phyloP scores from a whole-genome alignment of 495 filamentous ascomycete genomes.

The Haplographium delicatum region DNA sequence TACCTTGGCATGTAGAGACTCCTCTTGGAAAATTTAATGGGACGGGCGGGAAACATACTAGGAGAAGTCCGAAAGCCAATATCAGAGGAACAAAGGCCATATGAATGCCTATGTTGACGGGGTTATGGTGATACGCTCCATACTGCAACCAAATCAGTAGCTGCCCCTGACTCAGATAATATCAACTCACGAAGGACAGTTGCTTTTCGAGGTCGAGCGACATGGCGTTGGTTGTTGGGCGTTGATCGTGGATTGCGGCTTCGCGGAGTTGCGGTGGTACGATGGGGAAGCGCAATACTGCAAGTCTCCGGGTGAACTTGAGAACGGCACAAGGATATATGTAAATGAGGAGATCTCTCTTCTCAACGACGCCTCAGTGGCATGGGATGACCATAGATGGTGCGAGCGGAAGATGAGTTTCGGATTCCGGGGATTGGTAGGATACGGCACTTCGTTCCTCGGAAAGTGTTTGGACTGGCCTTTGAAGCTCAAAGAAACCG shows the following conservation, averaged over 20 bases:
- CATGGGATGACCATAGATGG: too few species aligned
- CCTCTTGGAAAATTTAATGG: slow-evolving; percentile 1
- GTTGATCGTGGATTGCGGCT: neutral
- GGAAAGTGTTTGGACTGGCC: too few species aligned
- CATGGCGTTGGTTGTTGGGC: slow-evolving; percentile 22
- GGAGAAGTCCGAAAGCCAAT: slow-evolving; percentile 69
- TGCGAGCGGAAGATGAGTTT: neutral
- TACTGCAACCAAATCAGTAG: slow-evolving; percentile 53
- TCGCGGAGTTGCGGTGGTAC: too few species aligned
- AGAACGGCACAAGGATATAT: too few species aligned
- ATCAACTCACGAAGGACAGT: slow-evolving; percentile 37
- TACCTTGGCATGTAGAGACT: slow-evolving; percentile 1
- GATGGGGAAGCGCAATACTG: too few species aligned
- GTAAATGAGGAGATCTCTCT: too few species aligned
- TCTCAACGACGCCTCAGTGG: too few species aligned
- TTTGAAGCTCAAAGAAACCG: too few species aligned
- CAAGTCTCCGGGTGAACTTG: too few species aligned
- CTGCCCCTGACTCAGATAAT: neutral
- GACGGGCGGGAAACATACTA: slow-evolving; percentile 54
- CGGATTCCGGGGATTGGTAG: neutral
- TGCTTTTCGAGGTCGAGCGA: slow-evolving; percentile 46
- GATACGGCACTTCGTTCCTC: too few species aligned
- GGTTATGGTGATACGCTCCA: slow-evolving; percentile 88
- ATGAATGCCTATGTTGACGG: slow-evolving; percentile 86
- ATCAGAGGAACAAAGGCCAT: slow-evolving; percentile 83